Conservation (phyloP, 768 basidiomycete genomes). For the Pleurotus tuber-regium region DNA sequence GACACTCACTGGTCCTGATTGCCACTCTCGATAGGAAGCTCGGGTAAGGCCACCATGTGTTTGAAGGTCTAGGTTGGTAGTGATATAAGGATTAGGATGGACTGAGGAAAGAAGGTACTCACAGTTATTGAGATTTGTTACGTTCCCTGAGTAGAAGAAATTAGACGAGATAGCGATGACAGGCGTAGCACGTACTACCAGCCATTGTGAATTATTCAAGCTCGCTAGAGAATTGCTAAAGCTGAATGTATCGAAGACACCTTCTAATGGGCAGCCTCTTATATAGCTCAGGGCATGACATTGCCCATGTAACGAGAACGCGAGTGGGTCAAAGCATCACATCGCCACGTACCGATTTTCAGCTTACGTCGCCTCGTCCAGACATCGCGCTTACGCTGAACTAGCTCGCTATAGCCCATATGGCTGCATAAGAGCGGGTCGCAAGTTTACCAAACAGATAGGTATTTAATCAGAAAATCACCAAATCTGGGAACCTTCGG, state of each 20-base stretch:
- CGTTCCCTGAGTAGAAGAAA: conserved; percentile 19
- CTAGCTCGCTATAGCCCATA: background rate
- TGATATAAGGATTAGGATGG: background rate
- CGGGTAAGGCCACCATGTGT: conserved; percentile 8
- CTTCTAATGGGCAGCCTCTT: no score
- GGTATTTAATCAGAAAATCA: background rate
- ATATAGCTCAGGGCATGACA: no score
- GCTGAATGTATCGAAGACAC: no score
- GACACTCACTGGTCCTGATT: conserved; percentile 19
- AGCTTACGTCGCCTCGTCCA: background rate
- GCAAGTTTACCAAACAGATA: conserved; percentile 6
- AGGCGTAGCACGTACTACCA: background rate
- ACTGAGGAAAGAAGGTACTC: conserved; percentile 14
- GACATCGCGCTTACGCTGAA: background rate
- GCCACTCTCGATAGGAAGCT: conserved; percentile 30
- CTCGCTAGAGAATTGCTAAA: no score
- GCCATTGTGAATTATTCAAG: background rate
- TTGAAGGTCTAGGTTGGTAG: conserved; percentile 25
- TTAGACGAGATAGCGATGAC: background rate
- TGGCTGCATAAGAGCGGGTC: background rate
- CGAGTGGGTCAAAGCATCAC: background rate
- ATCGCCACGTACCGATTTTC: background rate
- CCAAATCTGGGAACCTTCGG: conserved; percentile 4
- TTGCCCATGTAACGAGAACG: no score
- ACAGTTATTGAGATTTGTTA: conserved; percentile 47